A percentile compares a stretch with the other conserved stretches of the same genome.
Evolutionary conservation across 2,329 filamentous ascomycete species (phyloP).

Genomic region (Fusarium bulbicola): DNA sequence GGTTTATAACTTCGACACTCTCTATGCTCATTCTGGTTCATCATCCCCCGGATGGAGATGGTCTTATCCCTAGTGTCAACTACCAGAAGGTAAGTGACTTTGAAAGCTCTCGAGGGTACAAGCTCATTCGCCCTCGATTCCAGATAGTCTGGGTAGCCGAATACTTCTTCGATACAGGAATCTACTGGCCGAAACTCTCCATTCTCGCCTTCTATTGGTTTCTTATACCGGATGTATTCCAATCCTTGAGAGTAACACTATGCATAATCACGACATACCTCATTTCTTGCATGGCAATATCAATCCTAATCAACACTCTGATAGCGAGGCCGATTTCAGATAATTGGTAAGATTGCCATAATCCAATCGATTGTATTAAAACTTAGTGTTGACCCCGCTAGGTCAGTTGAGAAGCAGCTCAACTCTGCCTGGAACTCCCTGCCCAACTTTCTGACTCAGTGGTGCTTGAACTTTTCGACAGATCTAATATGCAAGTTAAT

Average conservation of each 20-base stretch:
- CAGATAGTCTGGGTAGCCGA: constrained; percentile 5
- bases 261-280: neutral
- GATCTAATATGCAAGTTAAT: neutral
- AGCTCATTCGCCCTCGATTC: neutral
- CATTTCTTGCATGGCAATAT: neutral
- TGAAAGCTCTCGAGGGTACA: neutral
- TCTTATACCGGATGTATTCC: constrained; percentile 5
- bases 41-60: neutral
- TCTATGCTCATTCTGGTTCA: neutral
- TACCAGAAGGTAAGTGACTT: neutral
- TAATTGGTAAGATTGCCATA: neutral
- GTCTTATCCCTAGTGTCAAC: neutral
- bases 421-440: constrained; percentile 4
- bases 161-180: constrained; percentile 11
- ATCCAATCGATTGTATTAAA: fast-evolving
- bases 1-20: constrained; percentile 5
- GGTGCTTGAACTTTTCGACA: constrained; percentile 14
- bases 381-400: fast-evolving
- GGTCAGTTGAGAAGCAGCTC: constrained; percentile 12
- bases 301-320: neutral
- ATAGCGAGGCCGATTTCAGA: neutral
- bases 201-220: constrained; percentile 13
- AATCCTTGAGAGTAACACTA: neutral
- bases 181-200: constrained; percentile 11
- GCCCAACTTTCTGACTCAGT: neutral